A percentile compares a stretch with the other conserved stretches of the same genome.
phyloP scores from a whole-genome alignment of 208 protist species.

The Leishmania turanica region DNA sequence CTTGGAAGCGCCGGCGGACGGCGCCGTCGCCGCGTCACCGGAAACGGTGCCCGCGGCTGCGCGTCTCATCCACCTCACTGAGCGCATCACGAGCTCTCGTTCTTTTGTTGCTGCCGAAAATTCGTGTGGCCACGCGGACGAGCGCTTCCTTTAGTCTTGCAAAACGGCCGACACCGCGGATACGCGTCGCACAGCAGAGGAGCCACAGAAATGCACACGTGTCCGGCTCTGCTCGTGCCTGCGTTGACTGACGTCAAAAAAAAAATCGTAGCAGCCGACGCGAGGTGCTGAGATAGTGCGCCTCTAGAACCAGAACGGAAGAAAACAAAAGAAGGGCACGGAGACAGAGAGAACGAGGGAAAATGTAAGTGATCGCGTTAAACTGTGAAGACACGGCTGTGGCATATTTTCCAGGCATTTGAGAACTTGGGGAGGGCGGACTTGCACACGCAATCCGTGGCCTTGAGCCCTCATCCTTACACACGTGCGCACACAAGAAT shows the following conservation, averaged over 20 bases:
- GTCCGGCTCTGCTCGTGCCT: neutral
- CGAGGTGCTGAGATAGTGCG: neutral
- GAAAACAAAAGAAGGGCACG: neutral
- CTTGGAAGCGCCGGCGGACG: neutral
- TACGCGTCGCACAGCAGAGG: neutral
- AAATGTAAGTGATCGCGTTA: neutral
- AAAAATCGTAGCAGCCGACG: neutral
- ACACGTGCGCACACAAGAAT: neutral
- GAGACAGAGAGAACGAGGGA: neutral
- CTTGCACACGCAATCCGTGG: neutral
- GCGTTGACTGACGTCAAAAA: neutral
- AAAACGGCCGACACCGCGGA: neutral
- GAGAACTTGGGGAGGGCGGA: neutral
- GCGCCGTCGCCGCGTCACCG: neutral
- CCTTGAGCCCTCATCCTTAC: neutral
- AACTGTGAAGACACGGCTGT: neutral
- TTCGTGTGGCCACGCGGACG: neutral
- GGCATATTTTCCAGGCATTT: neutral
- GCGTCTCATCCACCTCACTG: slow-evolving; percentile 8
- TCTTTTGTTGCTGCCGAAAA: neutral
- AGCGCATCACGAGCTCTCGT: neutral
- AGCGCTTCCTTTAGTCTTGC: neutral
- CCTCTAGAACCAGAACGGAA: neutral
- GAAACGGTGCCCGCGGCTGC: neutral
- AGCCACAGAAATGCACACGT: slow-evolving; percentile 1